Base-by-base conservation (phyloP, 2,329 filamentous ascomycete genomes). In the Cytospora paraplurivora region DNA sequence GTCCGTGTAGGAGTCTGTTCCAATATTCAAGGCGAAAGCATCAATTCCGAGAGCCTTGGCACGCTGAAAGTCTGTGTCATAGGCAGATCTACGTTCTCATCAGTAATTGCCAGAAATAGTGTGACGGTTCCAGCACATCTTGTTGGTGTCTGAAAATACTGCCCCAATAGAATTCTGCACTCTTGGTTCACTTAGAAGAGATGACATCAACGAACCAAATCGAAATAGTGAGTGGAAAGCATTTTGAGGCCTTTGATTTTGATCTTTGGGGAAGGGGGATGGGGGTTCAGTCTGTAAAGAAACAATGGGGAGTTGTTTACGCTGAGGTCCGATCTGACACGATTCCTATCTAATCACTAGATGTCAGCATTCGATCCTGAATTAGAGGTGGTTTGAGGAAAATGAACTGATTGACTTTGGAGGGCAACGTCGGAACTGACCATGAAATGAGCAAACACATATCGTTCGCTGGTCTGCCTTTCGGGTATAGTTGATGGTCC, bases 1-100 rank as follows among this genome's bases (percentile, higher is more conserved):
- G 57, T 81, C 78, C 1, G 75, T 79, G 61, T 75, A 78, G 7
- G 66, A 62, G 61, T 84, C 81, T 7, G 68, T 66, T 21, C 67
- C 71, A 19, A 72, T 68, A 63, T 74, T 74, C 49, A 74, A 65
- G 11, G 72, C 72, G 53, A 74, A 74, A 35, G 70, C 72, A 44
- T 72, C 69, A 59, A 74, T 71, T 34, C 72, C 71, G 10, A 69
- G 15, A 12, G 59, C 57, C 56, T 67, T 64, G 35, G 70, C 70
- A 21, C 66, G 57, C 41, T 63, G 68, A 64, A 67, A 71, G 60
- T 67, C 67, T 51, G 76, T 73, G 50, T 82, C 79, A 63, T 80
- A 82, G 37, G 44, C 44, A 21, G 44, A 11, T 12, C 44, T 47
- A 19, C 21, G 3, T 21, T 17, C n/a, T 47, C 1, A 17, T 47